Conservation (phyloP, 1,284 basidiomycete genomes). For the Tilletia caries region DNA sequence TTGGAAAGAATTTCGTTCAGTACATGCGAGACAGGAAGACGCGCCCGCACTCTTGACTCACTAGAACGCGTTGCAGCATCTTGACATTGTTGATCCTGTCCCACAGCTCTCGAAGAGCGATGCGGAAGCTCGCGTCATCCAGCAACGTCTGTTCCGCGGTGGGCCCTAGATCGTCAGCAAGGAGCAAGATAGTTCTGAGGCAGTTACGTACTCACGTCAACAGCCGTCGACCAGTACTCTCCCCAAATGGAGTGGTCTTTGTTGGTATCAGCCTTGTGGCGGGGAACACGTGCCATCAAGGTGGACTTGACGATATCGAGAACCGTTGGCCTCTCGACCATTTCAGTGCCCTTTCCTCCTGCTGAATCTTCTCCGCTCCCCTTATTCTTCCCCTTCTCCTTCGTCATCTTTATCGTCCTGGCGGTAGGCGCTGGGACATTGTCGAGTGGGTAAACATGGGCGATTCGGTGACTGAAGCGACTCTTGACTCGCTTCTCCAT, state of each 20-base stretch:
- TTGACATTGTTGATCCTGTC: slow-evolving; percentile 37
- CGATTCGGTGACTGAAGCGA: slow-evolving; percentile 47
- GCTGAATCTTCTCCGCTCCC: no score
- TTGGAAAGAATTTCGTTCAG: background rate
- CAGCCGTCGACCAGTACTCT: background rate
- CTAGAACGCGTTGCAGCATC: slow-evolving; percentile 15
- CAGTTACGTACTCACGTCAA: background rate
- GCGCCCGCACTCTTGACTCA: slow-evolving; percentile 3
- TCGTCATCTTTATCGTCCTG: background rate
- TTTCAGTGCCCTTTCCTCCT: background rate
- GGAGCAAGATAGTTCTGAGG: background rate
- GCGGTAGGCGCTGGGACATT: background rate
- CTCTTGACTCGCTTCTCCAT: slow-evolving; percentile 51
- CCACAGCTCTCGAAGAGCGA: slow-evolving; percentile 27
- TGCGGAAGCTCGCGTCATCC: slow-evolving; percentile 20
- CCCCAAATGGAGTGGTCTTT: background rate
- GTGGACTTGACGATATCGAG: background rate
- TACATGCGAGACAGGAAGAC: background rate
- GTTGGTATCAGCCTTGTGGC: background rate
- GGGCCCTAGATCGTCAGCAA: background rate
- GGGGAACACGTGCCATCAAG: background rate
- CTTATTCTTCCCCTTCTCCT: no score
- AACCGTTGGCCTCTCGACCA: background rate
- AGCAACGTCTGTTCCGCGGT: slow-evolving; percentile 17
- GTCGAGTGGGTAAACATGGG: slow-evolving; percentile 38